Evolutionary conservation across 2,329 filamentous ascomycete species (phyloP), one percentile per base, ranked within the genome.

Genomic region (Colletotrichum paranaense): DNA sequence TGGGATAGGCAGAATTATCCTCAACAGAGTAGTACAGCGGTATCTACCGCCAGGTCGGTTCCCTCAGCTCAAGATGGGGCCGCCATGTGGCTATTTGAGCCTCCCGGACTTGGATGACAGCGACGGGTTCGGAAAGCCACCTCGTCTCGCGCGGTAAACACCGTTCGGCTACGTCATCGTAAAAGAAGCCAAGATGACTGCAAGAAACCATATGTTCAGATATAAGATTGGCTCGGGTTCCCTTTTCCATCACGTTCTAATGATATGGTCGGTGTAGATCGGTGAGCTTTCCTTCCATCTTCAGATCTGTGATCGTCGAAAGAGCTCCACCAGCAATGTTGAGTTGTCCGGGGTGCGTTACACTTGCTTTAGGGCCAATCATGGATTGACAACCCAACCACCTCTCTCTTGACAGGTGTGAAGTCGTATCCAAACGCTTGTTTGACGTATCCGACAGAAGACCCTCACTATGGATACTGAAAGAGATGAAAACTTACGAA

Each of bases 321-420:
- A 28, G 53, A 58, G 55, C 46, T 35, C 68, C 62, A 56, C 70
- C 62, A 22, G 30, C 26, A 28, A 22, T 32, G 28, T 63, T 26
- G 53, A 46, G 24, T 28, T 55, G 65, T 57, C 66, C 30, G 66
- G 70, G 70, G 59, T 69, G 59, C 46, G 66, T 60, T 56, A 46
- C 46, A 64, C 62, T 28, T 42, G 30, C 9, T 3, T 26, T 35
- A 38, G 59, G 28, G 38, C 70, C 70, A 73, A 73, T 70, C 70
- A 70, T 35, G 55, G 35, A n/a, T 8, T 55, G 67, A n/a, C 35
- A 64, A 52, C 32, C 24, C 46, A 62, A 70, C 70, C 38, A 12
- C 53, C 53, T 58, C 66, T 59, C 38, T 42, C 19, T 42, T 22
- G 42, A 49, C 24, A 19, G 42, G 38, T 22, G 38, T 56, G 52